Base-by-base conservation (phyloP, 2,329 filamentous ascomycete species). In the Diaporthe helianthi region DNA sequence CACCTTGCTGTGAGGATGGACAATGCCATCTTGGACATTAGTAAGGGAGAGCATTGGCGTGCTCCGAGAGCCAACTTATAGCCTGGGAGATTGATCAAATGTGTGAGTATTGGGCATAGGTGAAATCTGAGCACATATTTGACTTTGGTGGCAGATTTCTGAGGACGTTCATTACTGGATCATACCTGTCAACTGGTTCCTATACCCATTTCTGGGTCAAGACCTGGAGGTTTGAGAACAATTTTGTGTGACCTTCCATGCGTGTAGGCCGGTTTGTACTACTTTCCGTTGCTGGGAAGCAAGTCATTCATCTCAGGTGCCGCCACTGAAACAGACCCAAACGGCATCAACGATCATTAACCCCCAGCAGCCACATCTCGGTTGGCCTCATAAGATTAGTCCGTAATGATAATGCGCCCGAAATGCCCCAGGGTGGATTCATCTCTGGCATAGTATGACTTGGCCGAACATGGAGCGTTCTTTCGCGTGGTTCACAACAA, bases 1-100 rank as follows among this genome's bases (percentile, higher is more conserved):
- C 73, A 73, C 13, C 31, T 79, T n/a, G 77, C 74, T 12, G 49
- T 77, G 15, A 73, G 71, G 71, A 73, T 78, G 74, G 73, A 76
- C 29, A 74, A 76, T 67, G 73, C 74, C 0, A 69, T 49, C 2
- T 58, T 78, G 26, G 53, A 72, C 1, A 73, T 79, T 67, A 73
- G 70, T 2, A 72, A 74, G n/a, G 75, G 74, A 12, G 54, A 73
- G 22, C 58, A 52, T 31, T 74, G 73, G 73, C 64, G 51, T 19
- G 19, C 9, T 3, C 63, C 51, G 10, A 55, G 36, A 29, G 51
- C 64, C 8, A 66, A 66, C 13, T 15, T 55, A 1, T 65, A n/a
- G 6, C 31, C 4, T 33, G 8, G 36, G 4, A 17, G 8, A 47
- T 13, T 3, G 10, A 10, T 13, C n/a, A 9, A 13, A 13, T 2